A percentile compares a stretch with the other conserved stretches of the same genome.
Conservation (phyloP, 225 moss, liverwort and hornwort genomes). For the Marchantia polymorpha region DNA sequence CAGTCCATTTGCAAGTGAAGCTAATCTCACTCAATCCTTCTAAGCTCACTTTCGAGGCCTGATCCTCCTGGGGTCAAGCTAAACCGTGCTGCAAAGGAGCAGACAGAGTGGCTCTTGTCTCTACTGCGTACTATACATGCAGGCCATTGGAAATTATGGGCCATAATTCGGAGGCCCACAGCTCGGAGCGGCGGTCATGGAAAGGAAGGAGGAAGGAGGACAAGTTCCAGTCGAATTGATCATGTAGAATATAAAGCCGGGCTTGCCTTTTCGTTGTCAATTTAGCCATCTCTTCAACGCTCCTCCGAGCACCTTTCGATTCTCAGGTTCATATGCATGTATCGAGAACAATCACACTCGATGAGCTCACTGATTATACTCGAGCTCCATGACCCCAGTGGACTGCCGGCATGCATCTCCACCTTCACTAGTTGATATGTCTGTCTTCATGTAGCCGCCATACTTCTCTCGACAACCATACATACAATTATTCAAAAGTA, state of each 20-base stretch:
- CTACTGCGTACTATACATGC: neutral
- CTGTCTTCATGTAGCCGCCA: neutral
- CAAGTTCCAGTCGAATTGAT: slow-evolving; percentile 1
- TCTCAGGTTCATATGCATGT: neutral
- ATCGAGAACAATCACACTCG: neutral
- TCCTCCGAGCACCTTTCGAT: neutral
- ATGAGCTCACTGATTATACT: neutral
- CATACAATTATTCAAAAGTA: neutral
- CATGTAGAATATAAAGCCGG: neutral
- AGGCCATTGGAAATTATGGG: neutral
- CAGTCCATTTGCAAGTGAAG: too few species aligned
- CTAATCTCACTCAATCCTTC: too few species aligned
- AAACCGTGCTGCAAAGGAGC: neutral
- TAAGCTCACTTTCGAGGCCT: too few species aligned
- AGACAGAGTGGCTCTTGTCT: neutral
- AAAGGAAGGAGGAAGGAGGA: neutral
- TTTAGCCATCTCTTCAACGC: neutral
- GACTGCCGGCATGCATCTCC: neutral
- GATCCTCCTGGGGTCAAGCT: neutral
- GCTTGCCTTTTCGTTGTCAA: neutral
- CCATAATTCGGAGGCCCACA: neutral
- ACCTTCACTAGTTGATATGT: neutral
- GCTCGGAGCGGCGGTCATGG: neutral
- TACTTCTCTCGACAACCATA: neutral
- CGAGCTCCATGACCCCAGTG: neutral